Conservation (phyloP, 306 rosid species). For the Parietaria judaica region DNA sequence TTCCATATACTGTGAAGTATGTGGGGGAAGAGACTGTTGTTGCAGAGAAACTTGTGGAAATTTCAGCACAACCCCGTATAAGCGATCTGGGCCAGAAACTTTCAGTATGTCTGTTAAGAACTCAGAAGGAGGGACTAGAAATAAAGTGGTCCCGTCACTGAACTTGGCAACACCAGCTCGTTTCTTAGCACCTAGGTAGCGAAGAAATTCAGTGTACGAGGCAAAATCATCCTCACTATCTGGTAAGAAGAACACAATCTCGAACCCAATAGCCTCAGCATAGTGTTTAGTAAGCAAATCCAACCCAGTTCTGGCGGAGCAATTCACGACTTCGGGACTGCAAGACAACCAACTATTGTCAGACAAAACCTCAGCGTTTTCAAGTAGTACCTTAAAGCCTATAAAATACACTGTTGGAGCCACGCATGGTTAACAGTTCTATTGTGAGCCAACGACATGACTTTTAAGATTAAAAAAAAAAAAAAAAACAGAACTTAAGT, state of each 20-base stretch:
- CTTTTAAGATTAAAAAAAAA: not conserved
- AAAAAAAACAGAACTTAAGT: no score
- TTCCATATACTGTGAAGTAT: constrained; percentile 50
- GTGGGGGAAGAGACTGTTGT: constrained; percentile 45
- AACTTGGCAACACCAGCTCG: constrained; percentile 99
- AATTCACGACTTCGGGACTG: constrained; percentile 91
- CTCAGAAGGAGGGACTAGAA: constrained; percentile 96
- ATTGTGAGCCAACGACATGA: not conserved
- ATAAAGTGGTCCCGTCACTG: constrained; percentile 77
- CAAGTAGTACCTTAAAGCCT: not conserved
- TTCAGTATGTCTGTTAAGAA: constrained; percentile 78
- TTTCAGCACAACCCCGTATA: constrained; percentile 95
- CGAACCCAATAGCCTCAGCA: constrained; percentile 88
- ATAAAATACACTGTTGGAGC: not conserved
- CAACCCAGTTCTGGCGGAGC: constrained; percentile 98
- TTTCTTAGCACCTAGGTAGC: constrained; percentile 74
- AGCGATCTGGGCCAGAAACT: constrained; percentile 88
- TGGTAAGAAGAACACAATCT: constrained; percentile 89
- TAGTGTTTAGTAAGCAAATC: constrained; percentile 86
- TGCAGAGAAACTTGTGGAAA: constrained; percentile 62
- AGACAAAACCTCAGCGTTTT: not conserved
- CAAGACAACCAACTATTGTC: constrained; percentile 32
- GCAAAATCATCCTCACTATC: constrained; percentile 98
- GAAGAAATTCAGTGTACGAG: constrained; percentile 98
- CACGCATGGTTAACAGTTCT: not conserved